Percentiles rank a stretch among this genome's conserved stretches.
phyloP scores from a whole-genome alignment of 805 yeast genomes.

The Candida mattraensis region DNA sequence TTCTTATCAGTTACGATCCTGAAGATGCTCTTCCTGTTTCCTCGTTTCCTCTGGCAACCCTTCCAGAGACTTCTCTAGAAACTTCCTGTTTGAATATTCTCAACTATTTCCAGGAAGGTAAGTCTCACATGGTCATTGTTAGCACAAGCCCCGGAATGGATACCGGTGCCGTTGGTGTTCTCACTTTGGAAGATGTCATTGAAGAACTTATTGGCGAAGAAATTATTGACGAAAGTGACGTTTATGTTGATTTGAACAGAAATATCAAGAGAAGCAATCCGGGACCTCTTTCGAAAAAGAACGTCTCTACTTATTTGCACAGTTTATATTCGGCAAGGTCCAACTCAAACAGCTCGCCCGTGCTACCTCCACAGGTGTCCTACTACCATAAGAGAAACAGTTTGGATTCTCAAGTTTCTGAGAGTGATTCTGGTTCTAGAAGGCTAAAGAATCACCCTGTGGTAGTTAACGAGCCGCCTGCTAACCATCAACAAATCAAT shows the following conservation, averaged over 20 bases:
- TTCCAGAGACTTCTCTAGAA: slow-evolving; percentile 90
- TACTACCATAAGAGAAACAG: slow-evolving; percentile 20
- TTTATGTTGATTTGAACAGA: slow-evolving; percentile 85
- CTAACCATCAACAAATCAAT: slow-evolving; percentile 17
- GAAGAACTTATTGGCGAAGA: slow-evolving; percentile 98
- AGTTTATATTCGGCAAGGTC: slow-evolving; percentile 42
- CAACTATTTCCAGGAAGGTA: slow-evolving; percentile 97
- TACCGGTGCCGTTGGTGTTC: slow-evolving; percentile 82
- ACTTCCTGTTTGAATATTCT: slow-evolving; percentile 92
- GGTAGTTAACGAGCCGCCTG: not conserved
- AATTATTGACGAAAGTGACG: slow-evolving; percentile 94
- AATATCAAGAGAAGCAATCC: slow-evolving; percentile 78
- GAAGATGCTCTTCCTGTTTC: slow-evolving; percentile 93
- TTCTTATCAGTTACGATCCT: slow-evolving; percentile 92
- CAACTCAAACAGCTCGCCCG: slow-evolving; percentile 5
- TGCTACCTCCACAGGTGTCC: slow-evolving; percentile 10
- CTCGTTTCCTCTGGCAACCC: slow-evolving; percentile 89
- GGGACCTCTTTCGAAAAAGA: slow-evolving; percentile 71
- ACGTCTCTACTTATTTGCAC: slow-evolving; percentile 68
- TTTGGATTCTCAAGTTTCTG: slow-evolving; percentile 13
- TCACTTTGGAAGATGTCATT: slow-evolving; percentile 95
- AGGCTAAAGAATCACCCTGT: not conserved
- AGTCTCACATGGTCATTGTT: slow-evolving; percentile 95
- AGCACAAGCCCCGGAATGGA: slow-evolving; percentile 79
- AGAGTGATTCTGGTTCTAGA: not conserved